phyloP scores from a whole-genome alignment of 176 grass and related monocot genomes.

The Stipa capillata region DNA sequence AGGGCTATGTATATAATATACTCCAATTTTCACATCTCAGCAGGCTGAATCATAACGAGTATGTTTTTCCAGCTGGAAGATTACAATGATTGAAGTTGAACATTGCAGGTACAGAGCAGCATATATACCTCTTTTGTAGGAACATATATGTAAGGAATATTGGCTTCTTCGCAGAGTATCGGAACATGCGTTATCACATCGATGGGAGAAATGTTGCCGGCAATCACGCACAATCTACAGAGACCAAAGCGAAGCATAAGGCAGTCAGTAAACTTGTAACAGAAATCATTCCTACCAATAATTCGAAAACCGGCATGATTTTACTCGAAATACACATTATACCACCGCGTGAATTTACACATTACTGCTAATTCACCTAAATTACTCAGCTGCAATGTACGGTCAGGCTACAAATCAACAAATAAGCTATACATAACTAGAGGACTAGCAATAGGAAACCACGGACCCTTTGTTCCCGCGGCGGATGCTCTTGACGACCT shows the following conservation, averaged over 20 bases:
- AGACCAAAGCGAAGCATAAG: background rate
- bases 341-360: no score
- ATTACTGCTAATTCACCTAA: no score
- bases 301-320: background rate
- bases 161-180: slow-evolving; percentile 77
- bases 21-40: background rate
- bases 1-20: no score
- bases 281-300: background rate
- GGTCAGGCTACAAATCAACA: background rate
- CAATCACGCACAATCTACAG: slow-evolving; percentile 76
- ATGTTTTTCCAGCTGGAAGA: background rate
- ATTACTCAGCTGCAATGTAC: background rate
- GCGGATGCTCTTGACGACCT: slow-evolving; percentile 96
- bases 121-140: slow-evolving; percentile 68
- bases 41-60: background rate
- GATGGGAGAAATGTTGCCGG: slow-evolving; percentile 92
- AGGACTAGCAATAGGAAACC: background rate
- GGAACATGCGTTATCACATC: slow-evolving; percentile 94
- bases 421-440: background rate
- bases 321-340: no score
- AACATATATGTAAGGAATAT: slow-evolving; percentile 81
- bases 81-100: background rate
- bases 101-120: background rate
- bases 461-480: slow-evolving; percentile 82
- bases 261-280: background rate